Evolutionary conservation across 2,329 filamentous ascomycete genomes (phyloP).

Genomic region (Apiospora sp.): DNA sequence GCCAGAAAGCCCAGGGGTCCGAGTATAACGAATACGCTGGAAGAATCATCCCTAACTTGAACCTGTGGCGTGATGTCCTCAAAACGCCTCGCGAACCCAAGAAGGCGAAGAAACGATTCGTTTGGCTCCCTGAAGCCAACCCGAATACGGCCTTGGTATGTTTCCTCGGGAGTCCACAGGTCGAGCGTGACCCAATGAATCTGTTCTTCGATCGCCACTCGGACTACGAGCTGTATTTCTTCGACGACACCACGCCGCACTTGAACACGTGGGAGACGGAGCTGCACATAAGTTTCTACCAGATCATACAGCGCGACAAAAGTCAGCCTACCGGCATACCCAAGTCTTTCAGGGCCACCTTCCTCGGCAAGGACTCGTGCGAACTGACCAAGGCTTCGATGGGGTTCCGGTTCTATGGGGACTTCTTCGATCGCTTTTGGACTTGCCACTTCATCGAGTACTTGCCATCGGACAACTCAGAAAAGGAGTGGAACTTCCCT

Average conservation of each 20-base stretch:
- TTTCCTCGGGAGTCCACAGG: not conserved
- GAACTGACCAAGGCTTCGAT: conserved; percentile 32
- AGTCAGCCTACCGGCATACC: not conserved
- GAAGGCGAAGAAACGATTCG: not conserved
- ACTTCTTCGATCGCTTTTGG: conserved; percentile 45
- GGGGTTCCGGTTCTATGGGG: conserved; percentile 41
- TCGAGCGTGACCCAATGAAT: conserved; percentile 19
- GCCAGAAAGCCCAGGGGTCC: not conserved
- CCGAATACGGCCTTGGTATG: not conserved
- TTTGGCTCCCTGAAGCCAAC: not conserved
- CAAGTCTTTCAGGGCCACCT: not conserved
- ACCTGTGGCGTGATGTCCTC: not conserved
- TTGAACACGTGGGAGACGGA: conserved; percentile 42
- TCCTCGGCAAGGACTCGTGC: not conserved
- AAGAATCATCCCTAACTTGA: not conserved
- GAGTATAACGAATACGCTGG: not conserved
- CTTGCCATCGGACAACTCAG: not conserved
- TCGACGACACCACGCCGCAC: conserved; percentile 36
- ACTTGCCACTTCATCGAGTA: conserved; percentile 41
- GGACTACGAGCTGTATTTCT: conserved; percentile 32
- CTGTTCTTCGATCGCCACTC: conserved; percentile 37
- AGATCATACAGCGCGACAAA: conserved; percentile 23
- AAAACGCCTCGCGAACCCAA: not conserved
- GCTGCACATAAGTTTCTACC: conserved; percentile 40
- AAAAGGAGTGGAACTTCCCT: not conserved